Conservation (phyloP, 805 yeast genomes). For the Pichia ethanolica region DNA sequence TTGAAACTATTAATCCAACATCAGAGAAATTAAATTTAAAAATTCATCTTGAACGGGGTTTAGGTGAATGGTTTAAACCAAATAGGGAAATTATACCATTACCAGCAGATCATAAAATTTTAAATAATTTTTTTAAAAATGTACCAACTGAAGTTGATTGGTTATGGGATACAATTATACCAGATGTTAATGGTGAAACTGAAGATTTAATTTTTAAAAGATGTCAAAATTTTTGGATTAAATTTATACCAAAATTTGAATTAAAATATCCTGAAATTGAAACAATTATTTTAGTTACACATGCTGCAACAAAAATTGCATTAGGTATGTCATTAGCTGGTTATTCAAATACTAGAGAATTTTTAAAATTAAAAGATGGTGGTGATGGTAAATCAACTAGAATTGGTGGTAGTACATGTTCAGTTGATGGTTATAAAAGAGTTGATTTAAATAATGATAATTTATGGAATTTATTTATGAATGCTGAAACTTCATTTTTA, state of each 20-base stretch:
- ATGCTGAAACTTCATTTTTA: conserved; percentile 69
- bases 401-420: conserved; percentile 75
- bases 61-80: conserved; percentile 89
- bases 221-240: conserved; percentile 44
- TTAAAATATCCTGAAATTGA: conserved; percentile 50
- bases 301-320: conserved; percentile 90
- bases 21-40: conserved; percentile 51
- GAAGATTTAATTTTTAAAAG: conserved; percentile 63
- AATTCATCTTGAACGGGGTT: conserved; percentile 67
- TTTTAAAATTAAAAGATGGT: conserved; percentile 40
- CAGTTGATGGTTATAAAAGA: conserved; percentile 54
- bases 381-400: conserved; percentile 28
- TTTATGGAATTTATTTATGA: conserved; percentile 56
- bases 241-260: conserved; percentile 54
- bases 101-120: conserved; percentile 48
- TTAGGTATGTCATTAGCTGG: conserved; percentile 71
- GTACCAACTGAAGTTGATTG: conserved; percentile 35
- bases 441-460: conserved; percentile 19
- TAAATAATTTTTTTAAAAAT: conserved; percentile 47
- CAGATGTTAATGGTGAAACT: conserved; percentile 66
- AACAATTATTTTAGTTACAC: conserved; percentile 69
- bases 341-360: conserved; percentile 42
- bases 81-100: conserved; percentile 60
- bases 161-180: conserved; percentile 46
- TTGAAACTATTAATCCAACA: conserved; percentile 71